phyloP scores from a whole-genome alignment of 1,139 yeast species.

The Yamadazyma friedrichii region DNA sequence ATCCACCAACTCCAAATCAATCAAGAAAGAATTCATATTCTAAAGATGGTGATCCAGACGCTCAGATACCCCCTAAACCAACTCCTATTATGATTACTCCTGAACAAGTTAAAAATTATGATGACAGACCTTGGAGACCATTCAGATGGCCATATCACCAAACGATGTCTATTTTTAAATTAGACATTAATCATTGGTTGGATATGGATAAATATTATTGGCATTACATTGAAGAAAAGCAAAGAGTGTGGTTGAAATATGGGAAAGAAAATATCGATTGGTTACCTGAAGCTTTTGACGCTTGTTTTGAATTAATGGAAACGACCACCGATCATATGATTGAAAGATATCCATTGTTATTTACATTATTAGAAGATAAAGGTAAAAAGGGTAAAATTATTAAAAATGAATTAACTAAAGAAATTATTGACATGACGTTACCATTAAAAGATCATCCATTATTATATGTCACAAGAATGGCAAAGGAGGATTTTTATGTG shows the following conservation, averaged over 20 bases:
- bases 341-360: conserved; percentile 60
- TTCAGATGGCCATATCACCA: conserved; percentile 81
- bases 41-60: conserved; percentile 7
- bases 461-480: conserved; percentile 61
- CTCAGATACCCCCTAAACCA: conserved; percentile 40
- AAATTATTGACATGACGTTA: conserved; percentile 54
- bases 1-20: conserved; percentile 14
- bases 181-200: conserved; percentile 72
- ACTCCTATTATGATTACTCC: conserved; percentile 65
- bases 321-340: conserved; percentile 58
- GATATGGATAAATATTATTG: conserved; percentile 77
- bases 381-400: conserved; percentile 38
- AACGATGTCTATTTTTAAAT: conserved; percentile 70
- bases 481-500: conserved; percentile 71
- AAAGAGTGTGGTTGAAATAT: conserved; percentile 53
- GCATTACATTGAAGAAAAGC: conserved; percentile 63
- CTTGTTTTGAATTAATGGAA: conserved; percentile 64
- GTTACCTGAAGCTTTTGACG: conserved; percentile 67
- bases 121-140: conserved; percentile 80
- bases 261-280: conserved; percentile 65
- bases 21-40: conserved; percentile 14
- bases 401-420: conserved; percentile 61
- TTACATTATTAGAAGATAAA: conserved; percentile 48
- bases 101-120: conserved; percentile 61
- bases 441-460: conserved; percentile 67